Percentiles rank a stretch among this genome's conserved stretches.
These are phyloP conservation scores for Vitellaria paradoxa DNA, from an alignment of 179 eudicot species.

Conservation along the genomic window DNA sequence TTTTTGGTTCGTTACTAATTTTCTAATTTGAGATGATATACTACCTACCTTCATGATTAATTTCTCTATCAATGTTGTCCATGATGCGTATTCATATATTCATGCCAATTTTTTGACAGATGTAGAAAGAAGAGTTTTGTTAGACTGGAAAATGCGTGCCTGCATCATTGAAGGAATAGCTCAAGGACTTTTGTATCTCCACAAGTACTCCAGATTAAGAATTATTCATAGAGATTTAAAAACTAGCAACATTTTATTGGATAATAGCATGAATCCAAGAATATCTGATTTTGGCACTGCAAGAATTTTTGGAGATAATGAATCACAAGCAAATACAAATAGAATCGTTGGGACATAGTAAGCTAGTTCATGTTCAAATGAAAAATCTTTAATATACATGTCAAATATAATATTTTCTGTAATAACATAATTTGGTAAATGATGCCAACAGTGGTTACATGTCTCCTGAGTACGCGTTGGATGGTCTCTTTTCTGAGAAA, in stretches of 20 bases:
- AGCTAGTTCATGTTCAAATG: neutral
- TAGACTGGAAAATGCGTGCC: conserved; percentile 17
- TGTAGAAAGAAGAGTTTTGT: neutral
- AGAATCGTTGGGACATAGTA: conserved; percentile 29
- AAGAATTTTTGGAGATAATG: conserved; percentile 16
- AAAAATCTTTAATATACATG: neutral
- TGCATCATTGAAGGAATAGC: conserved; percentile 28
- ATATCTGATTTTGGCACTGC: conserved; percentile 35
- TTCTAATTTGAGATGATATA: neutral
- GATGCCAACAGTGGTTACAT: conserved; percentile 23
- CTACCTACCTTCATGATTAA: too few relatives aligned
- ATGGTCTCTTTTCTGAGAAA: conserved; percentile 21
- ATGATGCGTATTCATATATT: too few relatives aligned
- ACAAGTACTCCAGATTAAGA: conserved; percentile 22
- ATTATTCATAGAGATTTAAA: conserved; percentile 27
- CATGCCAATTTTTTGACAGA: neutral
- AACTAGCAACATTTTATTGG: conserved; percentile 29
- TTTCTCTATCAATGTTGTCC: neutral
- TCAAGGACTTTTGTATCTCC: conserved; percentile 33
- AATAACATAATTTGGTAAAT: neutral
- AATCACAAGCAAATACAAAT: conserved; percentile 15
- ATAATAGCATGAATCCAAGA: conserved; percentile 23
- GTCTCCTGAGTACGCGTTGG: conserved; percentile 31
- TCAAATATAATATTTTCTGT: neutral
- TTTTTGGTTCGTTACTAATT: conserved; percentile 16